Percentiles rank a stretch among this genome's conserved stretches.
Evolutionary conservation across 495 filamentous ascomycete species (phyloP).

Genomic region (Hypoxylon perforatum): DNA sequence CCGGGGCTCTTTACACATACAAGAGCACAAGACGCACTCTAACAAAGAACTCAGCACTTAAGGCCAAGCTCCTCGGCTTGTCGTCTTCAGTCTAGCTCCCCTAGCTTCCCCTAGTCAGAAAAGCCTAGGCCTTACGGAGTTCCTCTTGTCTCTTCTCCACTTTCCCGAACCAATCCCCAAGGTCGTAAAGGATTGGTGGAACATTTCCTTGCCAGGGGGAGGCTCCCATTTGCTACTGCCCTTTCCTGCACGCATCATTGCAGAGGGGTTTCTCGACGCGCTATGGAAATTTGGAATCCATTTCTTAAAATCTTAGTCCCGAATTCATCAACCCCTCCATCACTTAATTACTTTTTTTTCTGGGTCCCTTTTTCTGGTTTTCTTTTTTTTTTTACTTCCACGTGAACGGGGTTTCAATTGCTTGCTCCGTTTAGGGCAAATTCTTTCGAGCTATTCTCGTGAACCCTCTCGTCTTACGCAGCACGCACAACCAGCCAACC

Average conservation of each 20-base stretch:
- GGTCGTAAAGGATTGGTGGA: conserved; percentile 34
- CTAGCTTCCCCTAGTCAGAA: not conserved
- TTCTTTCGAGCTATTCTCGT: conserved; percentile 14
- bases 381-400: conserved; percentile 10
- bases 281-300: conserved; percentile 37
- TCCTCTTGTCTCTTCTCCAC: not conserved
- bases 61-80: not conserved
- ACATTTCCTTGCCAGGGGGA: conserved; percentile 21
- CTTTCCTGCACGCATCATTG: not conserved
- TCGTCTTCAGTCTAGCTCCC: not conserved
- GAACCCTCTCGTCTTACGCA: conserved; percentile 29
- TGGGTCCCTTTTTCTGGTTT: conserved; percentile 4
- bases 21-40: too few relatives aligned
- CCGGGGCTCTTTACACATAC: too few relatives aligned
- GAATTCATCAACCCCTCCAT: conserved; percentile 3
- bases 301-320: conserved; percentile 13
- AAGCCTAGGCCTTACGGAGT: not conserved
- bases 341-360: conserved; percentile 30
- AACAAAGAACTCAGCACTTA: too few relatives aligned
- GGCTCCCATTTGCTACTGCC: conserved; percentile 26
- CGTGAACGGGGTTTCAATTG: conserved; percentile 19
- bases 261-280: conserved; percentile 4
- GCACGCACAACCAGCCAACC: not conserved
- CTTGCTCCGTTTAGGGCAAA: conserved; percentile 16
- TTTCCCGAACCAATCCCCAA: conserved; percentile 18